phyloP scores from a whole-genome alignment of 2,329 filamentous ascomycete genomes.

The Colletotrichum sublineola region DNA sequence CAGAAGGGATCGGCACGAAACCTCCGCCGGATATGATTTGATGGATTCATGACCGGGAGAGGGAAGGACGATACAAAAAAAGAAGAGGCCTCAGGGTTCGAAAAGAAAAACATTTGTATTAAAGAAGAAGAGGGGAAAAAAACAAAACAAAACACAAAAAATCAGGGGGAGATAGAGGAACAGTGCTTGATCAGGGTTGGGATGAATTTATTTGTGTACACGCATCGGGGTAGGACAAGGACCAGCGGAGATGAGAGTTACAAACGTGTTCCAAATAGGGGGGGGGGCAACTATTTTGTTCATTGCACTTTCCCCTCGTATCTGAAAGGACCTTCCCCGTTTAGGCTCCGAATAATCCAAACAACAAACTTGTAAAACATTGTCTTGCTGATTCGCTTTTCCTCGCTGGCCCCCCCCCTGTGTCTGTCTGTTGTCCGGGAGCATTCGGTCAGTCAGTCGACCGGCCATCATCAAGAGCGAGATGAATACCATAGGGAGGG shows the following conservation, averaged over 20 bases:
- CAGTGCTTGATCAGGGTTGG: background rate
- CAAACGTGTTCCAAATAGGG: background rate
- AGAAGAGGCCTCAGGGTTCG: no score
- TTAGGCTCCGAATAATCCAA: background rate
- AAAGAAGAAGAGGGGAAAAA: background rate
- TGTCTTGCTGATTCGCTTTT: background rate
- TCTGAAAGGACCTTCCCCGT: background rate
- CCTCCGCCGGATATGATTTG: slow-evolving; percentile 30
- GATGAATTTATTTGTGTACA: background rate
- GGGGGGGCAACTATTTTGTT: background rate
- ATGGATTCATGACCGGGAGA: background rate
- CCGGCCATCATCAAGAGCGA: background rate
- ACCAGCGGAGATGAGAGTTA: background rate
- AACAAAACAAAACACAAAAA: background rate
- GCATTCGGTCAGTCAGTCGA: no score
- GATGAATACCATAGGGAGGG: background rate
- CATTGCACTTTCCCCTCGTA: background rate
- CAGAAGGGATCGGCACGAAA: slow-evolving; percentile 6
- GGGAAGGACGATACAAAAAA: background rate
- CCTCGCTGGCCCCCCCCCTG: background rate
- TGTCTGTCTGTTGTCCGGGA: no score
- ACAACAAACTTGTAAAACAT: background rate
- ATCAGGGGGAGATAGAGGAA: background rate
- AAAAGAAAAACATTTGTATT: background rate
- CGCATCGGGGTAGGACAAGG: background rate